phyloP scores from a whole-genome alignment of 805 yeast species.

The Kuraishia ogatae region DNA sequence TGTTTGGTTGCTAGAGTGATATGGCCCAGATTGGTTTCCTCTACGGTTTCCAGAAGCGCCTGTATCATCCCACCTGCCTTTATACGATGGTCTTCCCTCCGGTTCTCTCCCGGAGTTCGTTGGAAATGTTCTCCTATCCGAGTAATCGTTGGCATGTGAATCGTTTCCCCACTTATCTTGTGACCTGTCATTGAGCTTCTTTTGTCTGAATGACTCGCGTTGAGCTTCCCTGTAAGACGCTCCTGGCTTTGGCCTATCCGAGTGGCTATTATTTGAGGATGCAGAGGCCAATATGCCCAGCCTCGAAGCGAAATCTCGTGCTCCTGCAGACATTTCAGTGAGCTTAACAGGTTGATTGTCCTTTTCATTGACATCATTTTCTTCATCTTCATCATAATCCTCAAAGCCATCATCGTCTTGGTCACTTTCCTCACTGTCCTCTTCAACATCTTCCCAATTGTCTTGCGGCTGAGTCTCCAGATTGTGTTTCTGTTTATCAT shows the following conservation, averaged over 20 bases:
- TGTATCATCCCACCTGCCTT: background rate
- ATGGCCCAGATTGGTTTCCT: background rate
- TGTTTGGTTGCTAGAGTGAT: no score
- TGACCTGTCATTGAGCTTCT: background rate
- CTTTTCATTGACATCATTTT: background rate
- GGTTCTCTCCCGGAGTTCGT: background rate
- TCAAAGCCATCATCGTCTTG: background rate
- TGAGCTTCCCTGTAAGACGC: background rate
- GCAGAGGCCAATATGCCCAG: background rate
- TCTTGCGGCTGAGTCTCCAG: background rate
- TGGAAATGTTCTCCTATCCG: background rate
- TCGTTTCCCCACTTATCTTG: background rate
- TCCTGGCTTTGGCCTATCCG: no score
- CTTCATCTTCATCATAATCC: constrained; percentile 3
- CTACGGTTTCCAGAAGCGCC: background rate
- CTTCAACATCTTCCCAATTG: background rate
- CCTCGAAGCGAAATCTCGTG: constrained; percentile 3
- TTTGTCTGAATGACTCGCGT: background rate
- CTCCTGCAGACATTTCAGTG: constrained; percentile 1
- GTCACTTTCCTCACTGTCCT: background rate
- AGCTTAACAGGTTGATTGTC: background rate
- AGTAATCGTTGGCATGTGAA: background rate
- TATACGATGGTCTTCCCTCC: background rate
- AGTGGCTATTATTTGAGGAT: background rate
- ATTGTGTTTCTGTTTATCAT: no score